Base-by-base conservation (phyloP, 2,329 filamentous ascomycete species). In the Metarhizium robertsii region DNA sequence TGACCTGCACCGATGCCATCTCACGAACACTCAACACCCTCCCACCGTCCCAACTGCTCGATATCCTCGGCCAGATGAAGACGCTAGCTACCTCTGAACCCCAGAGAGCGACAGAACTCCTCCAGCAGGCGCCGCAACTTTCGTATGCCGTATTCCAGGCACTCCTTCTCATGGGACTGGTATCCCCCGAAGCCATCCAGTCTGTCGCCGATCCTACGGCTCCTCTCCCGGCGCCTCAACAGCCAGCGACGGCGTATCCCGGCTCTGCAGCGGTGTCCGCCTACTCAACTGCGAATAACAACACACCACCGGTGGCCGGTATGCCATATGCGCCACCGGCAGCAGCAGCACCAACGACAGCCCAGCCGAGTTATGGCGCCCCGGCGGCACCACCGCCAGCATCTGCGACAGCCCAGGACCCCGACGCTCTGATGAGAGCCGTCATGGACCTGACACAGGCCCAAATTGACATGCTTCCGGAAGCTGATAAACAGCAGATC, bases 91-190 rank as follows among this genome's bases (percentile, higher is more conserved):
- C 84, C 52, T 83, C 80, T 29, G 91, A 97, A 63, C 91, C 92
- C 2, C 79, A 81, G 20, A 88, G 90, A 66, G 92, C 92, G 3
- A 91, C 87, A 0, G 90, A 95, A 66, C 83, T 97, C 45, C 82
- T 99, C 46, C 80, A 87, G 59, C 87, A 92, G 73, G 91, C 92
- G 1, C 94, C 94, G 0, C 94, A 99, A 72, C 84, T 99, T 48
- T 85, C 90, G 4, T 97, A 95, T 65, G 94, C 94, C 56, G 87
- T 97, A 61, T 97, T 97, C 74, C 92, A 97, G 72, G 88, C 92
- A 29, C 80, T 97, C 10, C 82, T 97, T 2, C 83, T 96, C 42
- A 94, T 97, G 83, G 90, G 91, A 49, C 84, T 97, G 10, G 90
- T 97, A 55, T 92, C 94, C 56, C 88, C 90, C 14, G 85, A 86